These are phyloP conservation scores for Mortierella sp. DNA, from an alignment of 371 early-diverging fungal genomes.

Conservation along the genomic window DNA sequence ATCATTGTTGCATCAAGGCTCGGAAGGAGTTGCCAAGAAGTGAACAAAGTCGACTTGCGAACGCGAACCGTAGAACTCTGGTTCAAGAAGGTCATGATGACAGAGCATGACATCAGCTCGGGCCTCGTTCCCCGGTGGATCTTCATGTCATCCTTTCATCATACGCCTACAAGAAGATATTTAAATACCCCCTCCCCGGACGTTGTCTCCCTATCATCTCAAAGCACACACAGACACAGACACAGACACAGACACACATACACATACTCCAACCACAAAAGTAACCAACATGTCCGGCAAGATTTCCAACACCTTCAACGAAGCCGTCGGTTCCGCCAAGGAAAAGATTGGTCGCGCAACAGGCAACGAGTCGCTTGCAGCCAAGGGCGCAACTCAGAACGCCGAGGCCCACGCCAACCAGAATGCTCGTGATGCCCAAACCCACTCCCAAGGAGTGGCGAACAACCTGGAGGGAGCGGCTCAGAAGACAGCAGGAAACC, in stretches of 20 bases:
- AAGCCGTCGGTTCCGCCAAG: constrained; percentile 40
- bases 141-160: no score
- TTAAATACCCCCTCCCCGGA: neutral
- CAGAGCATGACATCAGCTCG: no score
- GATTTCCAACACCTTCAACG: constrained; percentile 36
- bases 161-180: constrained; percentile 8
- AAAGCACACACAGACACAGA: neutral
- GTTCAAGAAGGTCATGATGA: no score
- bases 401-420: constrained; percentile 27
- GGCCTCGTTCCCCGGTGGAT: no score
- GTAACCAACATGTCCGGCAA: constrained; percentile 21
- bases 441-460: constrained; percentile 28
- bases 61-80: no score
- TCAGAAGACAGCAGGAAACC: constrained; percentile 23
- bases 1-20: no score
- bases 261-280: constrained; percentile 5
- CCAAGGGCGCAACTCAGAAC: constrained; percentile 30
- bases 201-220: constrained; percentile 2
- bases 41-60: no score
- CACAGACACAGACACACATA: constrained; percentile 3
- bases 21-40: no score
- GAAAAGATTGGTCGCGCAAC: constrained; percentile 23
- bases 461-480: constrained; percentile 26
- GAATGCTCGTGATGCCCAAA: constrained; percentile 12
- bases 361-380: constrained; percentile 21